Evolutionary conservation across 164 flowering plant genomes (phyloP), one percentile per base, ranked within the genome.

Genomic region (Echeveria elegans): DNA sequence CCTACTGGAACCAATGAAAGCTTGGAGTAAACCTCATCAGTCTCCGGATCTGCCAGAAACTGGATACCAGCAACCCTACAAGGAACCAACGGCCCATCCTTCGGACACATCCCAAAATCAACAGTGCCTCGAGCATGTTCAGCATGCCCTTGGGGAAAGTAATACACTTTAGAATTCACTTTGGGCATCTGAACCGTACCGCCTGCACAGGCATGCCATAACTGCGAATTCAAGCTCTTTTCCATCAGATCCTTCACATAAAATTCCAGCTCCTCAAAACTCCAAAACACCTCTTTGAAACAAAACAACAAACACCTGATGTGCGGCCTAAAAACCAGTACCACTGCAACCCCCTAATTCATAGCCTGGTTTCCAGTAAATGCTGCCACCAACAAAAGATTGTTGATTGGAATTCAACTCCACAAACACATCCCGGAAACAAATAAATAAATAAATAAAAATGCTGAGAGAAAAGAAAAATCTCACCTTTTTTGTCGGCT

Each of bases 121-220:
- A 85, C 82, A 41, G 65, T 63, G 5, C 78, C 78, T 18, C 72
- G 72, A 24, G 92, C 78, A 68, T 94, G 97, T 74, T 94, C 99
- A 0, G 86, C 86, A 11, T 94, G 96, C 29, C 99, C 99, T 65
- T 94, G 99, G 0, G 99, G 93, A 66, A 91, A 94, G 78, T 94
- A 91, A 74, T 77, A 81, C 29, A 94, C 93, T 64, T 70, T 82
- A 18, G 96, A 83, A 76, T 84, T 81, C 19, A 86, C 73, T 16
- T 72, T 66, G 5, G 99, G 97, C 83, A 91, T 88, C 68, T 89
- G 91, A 15, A 89, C 95, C 97, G 88, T 91, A 15, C 89, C 88
- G 9, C 98, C 98, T 0, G 96, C 97, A 63, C 99, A 94, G 48
- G 96, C 97, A 47, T 94, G 97, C 99, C 99, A 94, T 47, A 94